Evolutionary conservation across 108 stramenopile genomes (phyloP).

Genomic region (Cyclotella baltica): DNA sequence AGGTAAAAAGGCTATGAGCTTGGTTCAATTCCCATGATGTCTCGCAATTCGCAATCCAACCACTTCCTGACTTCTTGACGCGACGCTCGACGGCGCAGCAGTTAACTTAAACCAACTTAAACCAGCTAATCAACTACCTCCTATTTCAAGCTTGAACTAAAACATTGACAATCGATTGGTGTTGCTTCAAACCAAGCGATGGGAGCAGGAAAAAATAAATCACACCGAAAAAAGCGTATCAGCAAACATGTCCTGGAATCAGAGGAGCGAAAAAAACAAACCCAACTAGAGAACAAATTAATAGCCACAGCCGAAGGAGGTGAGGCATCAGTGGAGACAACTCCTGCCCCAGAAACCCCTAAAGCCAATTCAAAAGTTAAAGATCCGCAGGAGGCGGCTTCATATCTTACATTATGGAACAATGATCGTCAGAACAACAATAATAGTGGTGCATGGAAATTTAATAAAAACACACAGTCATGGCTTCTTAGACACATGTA

Average conservation of each 20-base stretch:
- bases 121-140: too few species aligned
- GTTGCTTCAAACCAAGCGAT: too few species aligned
- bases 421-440: slow-evolving; percentile 37
- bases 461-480: slow-evolving; percentile 95
- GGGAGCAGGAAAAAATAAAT: slow-evolving; percentile 56
- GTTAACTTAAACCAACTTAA: too few species aligned
- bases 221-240: slow-evolving; percentile 70
- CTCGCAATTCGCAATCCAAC: too few species aligned
- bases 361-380: slow-evolving; percentile 48
- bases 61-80: too few species aligned
- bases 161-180: too few species aligned
- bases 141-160: too few species aligned
- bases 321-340: slow-evolving; percentile 9
- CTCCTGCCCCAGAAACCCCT: not conserved
- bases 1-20: too few species aligned
- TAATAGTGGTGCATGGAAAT: slow-evolving; percentile 74
- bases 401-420: slow-evolving; percentile 76
- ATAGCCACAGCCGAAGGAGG: slow-evolving; percentile 6
- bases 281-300: slow-evolving; percentile 22
- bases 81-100: too few species aligned
- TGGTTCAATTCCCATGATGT: too few species aligned
- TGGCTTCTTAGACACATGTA: slow-evolving; percentile 94
- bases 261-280: slow-evolving; percentile 33
- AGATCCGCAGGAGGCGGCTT: slow-evolving; percentile 66
- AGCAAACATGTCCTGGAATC: slow-evolving; percentile 81